Evolutionary conservation across 768 basidiomycete species (phyloP), one percentile per base, ranked within the genome.

Genomic region (Saitozyma sp.): DNA sequence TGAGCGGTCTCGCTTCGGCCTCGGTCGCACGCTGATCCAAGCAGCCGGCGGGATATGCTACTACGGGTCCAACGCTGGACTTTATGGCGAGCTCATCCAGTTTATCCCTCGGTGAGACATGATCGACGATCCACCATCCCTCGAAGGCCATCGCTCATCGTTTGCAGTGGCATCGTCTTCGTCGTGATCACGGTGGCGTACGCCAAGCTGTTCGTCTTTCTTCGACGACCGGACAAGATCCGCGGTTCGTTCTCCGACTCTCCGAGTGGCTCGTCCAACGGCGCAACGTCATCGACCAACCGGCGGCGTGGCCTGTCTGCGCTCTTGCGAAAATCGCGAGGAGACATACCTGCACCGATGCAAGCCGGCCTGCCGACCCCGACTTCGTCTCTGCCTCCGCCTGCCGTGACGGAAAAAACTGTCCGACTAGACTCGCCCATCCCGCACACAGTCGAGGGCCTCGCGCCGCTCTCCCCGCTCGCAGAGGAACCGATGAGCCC

Each of bases 191-290:
- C 68, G 20, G 59, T 77, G 56, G 59, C 79, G 11, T 80, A 80
- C 66, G 67, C 70, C 43, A 60, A 70, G 45, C 67, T 80, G 1
- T 80, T 76, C 64, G 73, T 80, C 59, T 80, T 80, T 61, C 73
- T 80, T 8, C 74, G 77, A n/a, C 72, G 79, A 45, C 79, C 79
- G 0, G 79, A 80, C 66, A 74, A 73, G 57, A 78, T 80, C 55
- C 66, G 76, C 17, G 58, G 56, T 3, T 59, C 57, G 37, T 63
- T 59, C 49, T 54, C 50, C 48, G 65, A 62, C 9, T 46, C 45
- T 46, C 45, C 45, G 45, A 13, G 13, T 6, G 45, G 45, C 45
- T 11, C 45, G n/a, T 11, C 13, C 13, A 17, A 17, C 45, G 45
- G 45, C 45, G 45, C 45, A 6, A 29, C 29, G 2, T 29, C 29